A percentile compares a stretch with the other conserved stretches of the same genome.
phyloP scores from a whole-genome alignment of 2,329 filamentous ascomycete species.

The Coleophoma eucalyptorum region DNA sequence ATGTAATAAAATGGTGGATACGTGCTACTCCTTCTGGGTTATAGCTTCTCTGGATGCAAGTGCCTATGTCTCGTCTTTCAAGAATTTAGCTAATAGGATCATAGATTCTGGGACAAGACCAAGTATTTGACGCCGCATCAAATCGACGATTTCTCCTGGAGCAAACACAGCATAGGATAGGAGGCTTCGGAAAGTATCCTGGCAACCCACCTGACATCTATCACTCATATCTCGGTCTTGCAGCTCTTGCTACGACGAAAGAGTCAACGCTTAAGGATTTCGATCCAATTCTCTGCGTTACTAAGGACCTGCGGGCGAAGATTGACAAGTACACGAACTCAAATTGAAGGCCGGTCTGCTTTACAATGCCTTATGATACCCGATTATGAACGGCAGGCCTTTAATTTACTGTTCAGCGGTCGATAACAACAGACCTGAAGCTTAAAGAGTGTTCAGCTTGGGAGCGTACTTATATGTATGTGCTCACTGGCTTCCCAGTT shows the following conservation, averaged over 20 bases:
- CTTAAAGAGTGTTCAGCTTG: too few relatives aligned
- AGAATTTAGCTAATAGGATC: slow-evolving; percentile 15
- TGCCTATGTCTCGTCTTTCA: slow-evolving; percentile 2
- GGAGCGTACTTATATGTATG: too few relatives aligned
- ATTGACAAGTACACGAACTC: slow-evolving; percentile 29
- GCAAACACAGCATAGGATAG: slow-evolving; percentile 82
- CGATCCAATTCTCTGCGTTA: slow-evolving; percentile 75
- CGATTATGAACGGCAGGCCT: too few relatives aligned
- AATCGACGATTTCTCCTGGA: slow-evolving; percentile 78
- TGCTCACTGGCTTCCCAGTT: too few relatives aligned
- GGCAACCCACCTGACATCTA: slow-evolving; percentile 73
- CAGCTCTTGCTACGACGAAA: slow-evolving; percentile 70
- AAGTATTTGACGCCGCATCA: slow-evolving; percentile 54
- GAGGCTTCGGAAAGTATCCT: slow-evolving; percentile 73
- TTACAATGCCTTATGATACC: too few relatives aligned
- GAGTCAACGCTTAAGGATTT: slow-evolving; percentile 67
- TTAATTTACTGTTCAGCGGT: too few relatives aligned
- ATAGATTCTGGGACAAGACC: slow-evolving; percentile 53
- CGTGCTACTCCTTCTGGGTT: slow-evolving; percentile 96
- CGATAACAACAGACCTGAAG: too few relatives aligned
- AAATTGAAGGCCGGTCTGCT: too few relatives aligned
- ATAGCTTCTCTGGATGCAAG: slow-evolving; percentile 55
- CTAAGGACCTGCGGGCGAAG: slow-evolving; percentile 49
- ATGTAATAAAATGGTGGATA: slow-evolving; percentile 87
- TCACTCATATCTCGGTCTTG: slow-evolving; percentile 85